Conservation (phyloP, 345 rosid species). For the Combretum micranthum region DNA sequence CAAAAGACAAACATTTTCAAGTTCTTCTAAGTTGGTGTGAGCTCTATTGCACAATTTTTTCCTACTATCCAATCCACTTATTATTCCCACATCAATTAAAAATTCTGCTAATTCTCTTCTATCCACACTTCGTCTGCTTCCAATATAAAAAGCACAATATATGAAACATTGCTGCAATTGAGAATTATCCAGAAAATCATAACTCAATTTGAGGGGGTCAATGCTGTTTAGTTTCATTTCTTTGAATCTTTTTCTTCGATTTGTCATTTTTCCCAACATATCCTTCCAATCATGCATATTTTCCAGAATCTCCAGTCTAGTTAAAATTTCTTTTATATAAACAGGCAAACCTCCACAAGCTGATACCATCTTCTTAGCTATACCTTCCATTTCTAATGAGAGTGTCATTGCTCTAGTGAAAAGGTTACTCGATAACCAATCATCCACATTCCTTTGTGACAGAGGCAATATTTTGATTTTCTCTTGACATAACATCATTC, state of each 20-base stretch:
- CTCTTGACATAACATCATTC: not conserved
- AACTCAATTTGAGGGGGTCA: slow-evolving; percentile 15
- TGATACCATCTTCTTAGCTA: not conserved
- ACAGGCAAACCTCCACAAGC: slow-evolving; percentile 20
- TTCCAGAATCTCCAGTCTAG: slow-evolving; percentile 8
- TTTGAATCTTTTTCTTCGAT: not conserved
- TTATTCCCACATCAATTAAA: slow-evolving; percentile 17
- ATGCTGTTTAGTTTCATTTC: not conserved
- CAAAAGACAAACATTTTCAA: slow-evolving; percentile 12
- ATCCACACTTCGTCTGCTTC: not conserved
- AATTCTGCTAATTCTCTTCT: slow-evolving; percentile 7
- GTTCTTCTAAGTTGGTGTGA: slow-evolving; percentile 7
- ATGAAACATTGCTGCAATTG: slow-evolving; percentile 17
- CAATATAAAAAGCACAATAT: slow-evolving; percentile 21
- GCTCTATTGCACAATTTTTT: slow-evolving; percentile 6
- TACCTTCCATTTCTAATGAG: not conserved
- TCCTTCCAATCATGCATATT: slow-evolving; percentile 10
- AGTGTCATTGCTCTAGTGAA: not conserved
- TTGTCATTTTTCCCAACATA: not conserved
- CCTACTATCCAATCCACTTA: not conserved
- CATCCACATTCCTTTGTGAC: not conserved
- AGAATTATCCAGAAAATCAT: slow-evolving; percentile 8
- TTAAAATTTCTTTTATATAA: slow-evolving; percentile 1
- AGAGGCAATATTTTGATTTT: not conserved
- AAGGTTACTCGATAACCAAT: slow-evolving; percentile 4